Percentiles rank a stretch among this genome's conserved stretches.
phyloP scores from a whole-genome alignment of 2,329 filamentous ascomycete genomes.

The Pseudogymnoascus sp. region DNA sequence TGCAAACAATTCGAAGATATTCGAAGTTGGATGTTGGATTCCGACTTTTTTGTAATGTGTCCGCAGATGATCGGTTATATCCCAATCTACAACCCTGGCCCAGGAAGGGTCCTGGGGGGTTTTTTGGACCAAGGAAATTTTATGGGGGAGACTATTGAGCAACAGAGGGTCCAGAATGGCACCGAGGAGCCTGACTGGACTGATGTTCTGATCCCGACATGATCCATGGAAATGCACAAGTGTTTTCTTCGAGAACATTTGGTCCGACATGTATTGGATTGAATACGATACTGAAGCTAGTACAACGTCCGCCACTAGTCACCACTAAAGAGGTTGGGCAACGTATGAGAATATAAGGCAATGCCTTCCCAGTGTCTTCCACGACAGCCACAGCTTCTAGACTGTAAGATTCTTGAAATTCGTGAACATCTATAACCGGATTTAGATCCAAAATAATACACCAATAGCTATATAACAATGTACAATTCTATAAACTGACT shows the following conservation, averaged over 20 bases:
- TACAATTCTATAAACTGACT: neutral
- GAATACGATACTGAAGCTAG: too few relatives aligned
- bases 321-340: neutral
- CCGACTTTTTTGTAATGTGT: conserved; percentile 1
- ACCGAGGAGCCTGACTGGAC: neutral
- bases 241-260: neutral
- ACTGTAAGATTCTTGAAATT: neutral
- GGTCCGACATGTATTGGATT: neutral
- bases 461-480: neutral
- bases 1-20: neutral
- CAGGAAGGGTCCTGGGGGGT: neutral
- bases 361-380: neutral
- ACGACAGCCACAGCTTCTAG: neutral
- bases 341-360: neutral
- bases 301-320: too few relatives aligned
- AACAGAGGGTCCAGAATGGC: neutral
- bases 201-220: conserved; percentile 3
- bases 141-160: neutral
- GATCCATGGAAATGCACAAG: neutral
- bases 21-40: conserved; percentile 3
- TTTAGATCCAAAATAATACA: neutral
- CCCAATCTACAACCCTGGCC: neutral
- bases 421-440: neutral
- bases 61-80: neutral
- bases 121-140: neutral